A percentile compares a stretch with the other conserved stretches of the same genome.
Evolutionary conservation across 2,329 filamentous ascomycete species (phyloP).

Genomic region (Epichloe elymi): DNA sequence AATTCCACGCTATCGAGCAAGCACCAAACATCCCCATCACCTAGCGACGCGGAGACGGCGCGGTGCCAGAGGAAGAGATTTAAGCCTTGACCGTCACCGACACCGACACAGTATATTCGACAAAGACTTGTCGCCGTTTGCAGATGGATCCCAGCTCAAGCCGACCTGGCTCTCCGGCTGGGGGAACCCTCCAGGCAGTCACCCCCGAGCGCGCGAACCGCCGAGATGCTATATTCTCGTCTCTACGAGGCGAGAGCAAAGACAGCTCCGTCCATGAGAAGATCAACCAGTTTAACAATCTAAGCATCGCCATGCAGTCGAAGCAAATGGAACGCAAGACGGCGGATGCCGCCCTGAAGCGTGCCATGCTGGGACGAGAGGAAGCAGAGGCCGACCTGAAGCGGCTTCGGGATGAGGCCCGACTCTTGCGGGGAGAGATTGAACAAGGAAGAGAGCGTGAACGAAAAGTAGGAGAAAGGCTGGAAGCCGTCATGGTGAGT

Average conservation of each 20-base stretch:
- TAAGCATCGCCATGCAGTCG: slow-evolving; percentile 47
- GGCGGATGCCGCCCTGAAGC: slow-evolving; percentile 51
- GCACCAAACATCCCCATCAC: neutral
- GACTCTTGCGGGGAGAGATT: slow-evolving; percentile 40
- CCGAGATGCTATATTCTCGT: slow-evolving; percentile 23
- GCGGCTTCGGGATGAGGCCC: slow-evolving; percentile 47
- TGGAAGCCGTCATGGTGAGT: slow-evolving; percentile 58
- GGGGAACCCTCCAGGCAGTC: slow-evolving; percentile 43
- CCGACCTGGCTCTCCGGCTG: slow-evolving; percentile 37
- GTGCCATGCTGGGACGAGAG: slow-evolving; percentile 55
- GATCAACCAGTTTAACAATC: slow-evolving; percentile 60
- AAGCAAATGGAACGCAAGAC: slow-evolving; percentile 51
- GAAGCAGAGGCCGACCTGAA: slow-evolving; percentile 58
- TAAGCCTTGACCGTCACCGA: neutral
- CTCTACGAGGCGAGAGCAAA: slow-evolving; percentile 27
- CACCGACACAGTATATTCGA: neutral
- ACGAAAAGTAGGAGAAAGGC: slow-evolving; percentile 49
- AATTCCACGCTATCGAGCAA: neutral
- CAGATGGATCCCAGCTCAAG: slow-evolving; percentile 32
- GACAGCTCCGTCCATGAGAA: slow-evolving; percentile 53
- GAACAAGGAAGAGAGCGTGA: slow-evolving; percentile 56
- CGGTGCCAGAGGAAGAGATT: neutral
- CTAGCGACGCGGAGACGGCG: slow-evolving; percentile 1
- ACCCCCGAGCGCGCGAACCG: slow-evolving; percentile 52
- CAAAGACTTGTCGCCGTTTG: neutral